Evolutionary conservation across 75 land plant genomes (phyloP).

Genomic region (Sequoia sempervirens): DNA sequence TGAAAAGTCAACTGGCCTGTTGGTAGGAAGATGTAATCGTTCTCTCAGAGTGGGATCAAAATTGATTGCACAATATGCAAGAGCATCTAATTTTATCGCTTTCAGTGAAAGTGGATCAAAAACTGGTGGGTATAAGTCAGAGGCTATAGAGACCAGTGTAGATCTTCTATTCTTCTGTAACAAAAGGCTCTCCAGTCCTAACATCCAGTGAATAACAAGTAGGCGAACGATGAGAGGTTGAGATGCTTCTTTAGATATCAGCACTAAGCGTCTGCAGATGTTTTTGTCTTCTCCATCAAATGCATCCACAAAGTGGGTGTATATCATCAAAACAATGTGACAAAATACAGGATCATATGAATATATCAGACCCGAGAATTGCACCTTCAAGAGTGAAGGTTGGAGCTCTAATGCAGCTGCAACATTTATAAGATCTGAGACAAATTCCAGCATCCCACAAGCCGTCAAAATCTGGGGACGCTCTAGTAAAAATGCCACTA

Average conservation of each 20-base stretch:
- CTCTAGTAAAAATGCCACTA: slow-evolving; percentile 72
- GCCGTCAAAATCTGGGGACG: slow-evolving; percentile 62
- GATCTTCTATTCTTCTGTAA: slow-evolving; percentile 28
- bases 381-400: slow-evolving; percentile 70
- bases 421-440: slow-evolving; percentile 39
- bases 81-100: slow-evolving; percentile 61
- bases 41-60: slow-evolving; percentile 8
- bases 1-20: slow-evolving; percentile 7
- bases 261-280: slow-evolving; percentile 46
- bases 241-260: slow-evolving; percentile 45
- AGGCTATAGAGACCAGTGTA: slow-evolving; percentile 30
- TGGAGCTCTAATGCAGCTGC: slow-evolving; percentile 58
- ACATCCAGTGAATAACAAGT: slow-evolving; percentile 82
- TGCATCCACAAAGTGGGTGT: slow-evolving; percentile 53
- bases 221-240: slow-evolving; percentile 57
- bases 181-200: slow-evolving; percentile 45
- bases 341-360: slow-evolving; percentile 64
- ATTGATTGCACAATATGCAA: slow-evolving; percentile 54
- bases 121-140: slow-evolving; percentile 57
- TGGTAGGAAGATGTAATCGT: neutral
- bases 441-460: slow-evolving; percentile 65
- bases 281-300: slow-evolving; percentile 68
- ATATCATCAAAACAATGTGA: slow-evolving; percentile 68
- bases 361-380: slow-evolving; percentile 73
- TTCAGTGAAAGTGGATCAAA: slow-evolving; percentile 92